Conservation (phyloP, 179 eudicot genomes). For the Beta macrorhiza region DNA sequence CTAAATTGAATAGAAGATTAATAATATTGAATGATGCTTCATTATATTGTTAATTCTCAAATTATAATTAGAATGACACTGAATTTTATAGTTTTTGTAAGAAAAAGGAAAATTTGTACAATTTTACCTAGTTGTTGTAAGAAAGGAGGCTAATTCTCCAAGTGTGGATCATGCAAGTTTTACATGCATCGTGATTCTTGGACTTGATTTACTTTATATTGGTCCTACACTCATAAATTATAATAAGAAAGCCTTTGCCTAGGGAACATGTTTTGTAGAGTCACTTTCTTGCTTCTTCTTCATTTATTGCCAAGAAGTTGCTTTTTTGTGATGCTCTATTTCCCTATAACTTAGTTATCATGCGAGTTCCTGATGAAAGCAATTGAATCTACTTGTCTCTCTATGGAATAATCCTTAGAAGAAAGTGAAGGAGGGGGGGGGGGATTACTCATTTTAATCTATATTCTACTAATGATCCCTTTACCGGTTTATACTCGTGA, state of each 20-base stretch:
- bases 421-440: too few relatives aligned
- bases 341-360: neutral
- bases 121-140: neutral
- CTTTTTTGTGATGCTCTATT: neutral
- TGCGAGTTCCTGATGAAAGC: neutral
- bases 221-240: slow-evolving; percentile 9
- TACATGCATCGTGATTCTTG: neutral
- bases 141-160: neutral
- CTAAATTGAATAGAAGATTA: too few relatives aligned
- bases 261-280: slow-evolving; percentile 14
- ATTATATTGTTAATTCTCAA: too few relatives aligned
- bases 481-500: too few relatives aligned
- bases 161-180: slow-evolving; percentile 7
- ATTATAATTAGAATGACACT: too few relatives aligned
- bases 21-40: too few relatives aligned
- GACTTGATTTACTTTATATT: neutral
- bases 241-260: neutral
- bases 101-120: too few relatives aligned
- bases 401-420: too few relatives aligned
- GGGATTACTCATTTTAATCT: too few relatives aligned
- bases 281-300: slow-evolving; percentile 7
- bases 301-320: neutral
- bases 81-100: too few relatives aligned
- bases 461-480: too few relatives aligned
- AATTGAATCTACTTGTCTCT: neutral